Base-by-base conservation (phyloP, 352 stramenopile species). In the Phytophthora citricola region DNA sequence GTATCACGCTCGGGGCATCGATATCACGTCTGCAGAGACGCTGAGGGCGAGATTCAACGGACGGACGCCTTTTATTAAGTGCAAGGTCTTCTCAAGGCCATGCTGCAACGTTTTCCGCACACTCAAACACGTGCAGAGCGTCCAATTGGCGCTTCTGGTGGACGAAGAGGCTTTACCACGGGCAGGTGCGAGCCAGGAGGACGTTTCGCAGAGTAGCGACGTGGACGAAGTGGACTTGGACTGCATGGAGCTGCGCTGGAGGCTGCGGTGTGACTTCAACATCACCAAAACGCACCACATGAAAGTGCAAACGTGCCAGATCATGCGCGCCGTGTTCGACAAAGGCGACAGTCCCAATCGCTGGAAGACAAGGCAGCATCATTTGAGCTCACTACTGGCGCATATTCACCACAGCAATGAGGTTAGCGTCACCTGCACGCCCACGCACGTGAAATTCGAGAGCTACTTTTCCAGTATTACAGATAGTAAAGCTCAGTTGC, bases 201-300 rank as follows among this genome's bases (percentile, higher is more conserved):
- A 78, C 20, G 32, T 48, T 22, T 72, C 67, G 20, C 56, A 76
- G 34, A 45, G 34, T n/a, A 73, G 61, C 68, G 49, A 76, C 2
- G 39, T 60, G 17, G 52, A 78, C n/a, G 83, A 91, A 55, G 58
- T 86, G 24, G 82, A 91, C 17, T 38, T 87, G 15, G 81, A 91
- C 58, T 91, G 80, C 48, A 66, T 81, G 38, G 79, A 92, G 68
- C 65, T 95, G 47, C 71, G 68, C 46, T 95, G 87, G 84, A 69
- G 69, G 0, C 67, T 95, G 53, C 63, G 71, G 40, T 95, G 88
- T 67, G 88, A 94, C 70, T 90, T 89, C n/a, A 83, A 91, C 56
- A 89, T 95, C 70, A 92, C 86, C 31, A 95, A 95, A 77, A 93
- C 85, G 20, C 86, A 95, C 62, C 74, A 81, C 57, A 93, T 94